Evolutionary conservation across 1,139 yeast species (phyloP).

Genomic region (Pichia kudriavzevii): DNA sequence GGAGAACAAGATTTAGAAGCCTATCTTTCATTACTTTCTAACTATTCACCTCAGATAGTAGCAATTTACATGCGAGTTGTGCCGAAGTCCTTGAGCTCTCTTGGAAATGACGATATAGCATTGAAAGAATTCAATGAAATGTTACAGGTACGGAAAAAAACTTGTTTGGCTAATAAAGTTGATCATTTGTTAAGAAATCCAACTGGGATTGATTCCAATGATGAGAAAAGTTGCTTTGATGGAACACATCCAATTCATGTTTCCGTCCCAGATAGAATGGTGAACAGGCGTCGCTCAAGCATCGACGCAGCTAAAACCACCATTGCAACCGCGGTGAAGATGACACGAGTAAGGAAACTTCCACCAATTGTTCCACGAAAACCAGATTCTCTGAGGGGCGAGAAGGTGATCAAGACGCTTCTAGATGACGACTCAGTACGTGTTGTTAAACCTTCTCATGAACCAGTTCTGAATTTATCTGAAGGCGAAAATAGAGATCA

Average conservation of each 20-base stretch:
- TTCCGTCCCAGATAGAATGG: background rate
- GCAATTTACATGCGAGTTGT: slow-evolving; percentile 83
- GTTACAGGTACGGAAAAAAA: slow-evolving; percentile 14
- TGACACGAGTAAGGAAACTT: slow-evolving; percentile 9
- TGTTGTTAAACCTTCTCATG: background rate
- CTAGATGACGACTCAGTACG: slow-evolving; percentile 1
- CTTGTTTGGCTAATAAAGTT: background rate
- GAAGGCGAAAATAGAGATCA: slow-evolving; percentile 4
- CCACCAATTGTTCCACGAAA: slow-evolving; percentile 28
- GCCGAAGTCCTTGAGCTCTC: slow-evolving; percentile 54
- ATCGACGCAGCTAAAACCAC: slow-evolving; percentile 7
- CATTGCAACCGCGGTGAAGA: slow-evolving; percentile 1
- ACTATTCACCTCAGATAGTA: slow-evolving; percentile 53
- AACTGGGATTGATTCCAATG: slow-evolving; percentile 16
- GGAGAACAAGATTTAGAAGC: slow-evolving; percentile 96
- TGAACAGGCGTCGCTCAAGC: slow-evolving; percentile 16
- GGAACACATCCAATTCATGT: no score
- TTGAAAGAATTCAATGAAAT: slow-evolving; percentile 31
- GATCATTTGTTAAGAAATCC: slow-evolving; percentile 10
- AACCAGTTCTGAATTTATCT: slow-evolving; percentile 18
- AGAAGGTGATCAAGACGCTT: background rate
- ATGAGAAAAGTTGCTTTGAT: no score
- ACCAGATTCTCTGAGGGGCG: slow-evolving; percentile 12
- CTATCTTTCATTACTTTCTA: slow-evolving; percentile 60
- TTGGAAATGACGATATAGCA: slow-evolving; percentile 36